Percentiles rank a stretch among this genome's conserved stretches.
phyloP scores from a whole-genome alignment of 176 grass and related monocot genomes.

The Hsuehochloa calcarea region DNA sequence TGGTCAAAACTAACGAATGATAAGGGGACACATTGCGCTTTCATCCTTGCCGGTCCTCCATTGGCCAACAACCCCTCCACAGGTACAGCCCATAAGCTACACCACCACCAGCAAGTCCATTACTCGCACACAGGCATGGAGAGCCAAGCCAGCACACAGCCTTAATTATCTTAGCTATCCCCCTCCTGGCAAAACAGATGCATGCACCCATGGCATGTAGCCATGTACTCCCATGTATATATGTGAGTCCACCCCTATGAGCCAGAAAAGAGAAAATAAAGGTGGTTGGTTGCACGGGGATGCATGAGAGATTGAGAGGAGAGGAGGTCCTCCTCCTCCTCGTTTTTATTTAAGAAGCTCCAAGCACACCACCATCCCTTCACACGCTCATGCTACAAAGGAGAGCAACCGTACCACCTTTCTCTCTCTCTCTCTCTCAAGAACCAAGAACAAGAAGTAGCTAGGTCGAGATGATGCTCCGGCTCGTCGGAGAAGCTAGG shows the following conservation, averaged over 20 bases:
- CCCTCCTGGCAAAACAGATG: background rate
- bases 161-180: background rate
- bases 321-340: background rate
- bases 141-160: background rate
- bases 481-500: slow-evolving; percentile 24
- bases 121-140: background rate
- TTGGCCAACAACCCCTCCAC: background rate
- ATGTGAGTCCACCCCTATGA: background rate
- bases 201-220: background rate
- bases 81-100: background rate
- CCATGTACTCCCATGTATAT: no score
- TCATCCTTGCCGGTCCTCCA: background rate
- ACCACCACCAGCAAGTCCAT: background rate
- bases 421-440: background rate
- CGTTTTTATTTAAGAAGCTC: slow-evolving; percentile 32
- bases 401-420: no score
- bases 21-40: slow-evolving; percentile 4
- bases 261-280: background rate
- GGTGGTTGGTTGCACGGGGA: slow-evolving; percentile 6
- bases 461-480: slow-evolving; percentile 19
- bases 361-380: background rate
- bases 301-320: background rate
- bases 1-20: background rate
- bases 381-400: background rate
- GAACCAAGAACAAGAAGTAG: background rate